Evolutionary conservation across 331 rosid species (phyloP).

Genomic region (Erythrophleum ivorense): DNA sequence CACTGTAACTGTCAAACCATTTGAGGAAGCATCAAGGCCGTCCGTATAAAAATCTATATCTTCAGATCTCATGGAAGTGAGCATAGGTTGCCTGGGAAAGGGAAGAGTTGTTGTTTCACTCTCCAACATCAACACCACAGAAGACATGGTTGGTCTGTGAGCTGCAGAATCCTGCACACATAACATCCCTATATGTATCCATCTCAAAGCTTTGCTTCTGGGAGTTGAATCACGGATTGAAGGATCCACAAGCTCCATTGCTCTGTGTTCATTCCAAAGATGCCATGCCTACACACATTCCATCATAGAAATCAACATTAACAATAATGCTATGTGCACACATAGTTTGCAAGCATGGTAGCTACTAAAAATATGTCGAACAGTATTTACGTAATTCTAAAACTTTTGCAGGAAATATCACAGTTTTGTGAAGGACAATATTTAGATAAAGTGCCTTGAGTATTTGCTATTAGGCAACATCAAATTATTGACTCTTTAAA

Average conservation of each 20-base stretch:
- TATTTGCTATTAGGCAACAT: no score
- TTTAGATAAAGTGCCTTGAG: no score
- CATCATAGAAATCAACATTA: constrained; percentile 15
- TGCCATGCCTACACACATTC: constrained; percentile 69
- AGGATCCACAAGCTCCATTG: constrained; percentile 64
- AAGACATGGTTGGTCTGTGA: constrained; percentile 72
- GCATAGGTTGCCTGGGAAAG: constrained; percentile 60
- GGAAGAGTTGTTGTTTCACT: constrained; percentile 69
- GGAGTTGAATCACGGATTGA: constrained; percentile 50
- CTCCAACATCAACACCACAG: constrained; percentile 69
- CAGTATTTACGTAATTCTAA: background rate
- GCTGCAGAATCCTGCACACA: constrained; percentile 80
- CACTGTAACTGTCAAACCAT: constrained; percentile 60
- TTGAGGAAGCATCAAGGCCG: constrained; percentile 49
- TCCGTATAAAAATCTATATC: constrained; percentile 50
- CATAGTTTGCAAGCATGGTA: background rate
- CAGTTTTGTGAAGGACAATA: no score
- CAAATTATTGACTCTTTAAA: no score
- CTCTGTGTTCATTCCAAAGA: constrained; percentile 63
- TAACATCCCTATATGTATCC: constrained; percentile 69
- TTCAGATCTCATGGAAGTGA: constrained; percentile 51
- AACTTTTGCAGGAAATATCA: no score
- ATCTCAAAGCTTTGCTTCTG: constrained; percentile 50
- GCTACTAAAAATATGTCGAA: background rate
- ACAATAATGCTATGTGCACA: background rate